phyloP scores from a whole-genome alignment of 768 basidiomycete genomes.

The Naganishia kalamii region DNA sequence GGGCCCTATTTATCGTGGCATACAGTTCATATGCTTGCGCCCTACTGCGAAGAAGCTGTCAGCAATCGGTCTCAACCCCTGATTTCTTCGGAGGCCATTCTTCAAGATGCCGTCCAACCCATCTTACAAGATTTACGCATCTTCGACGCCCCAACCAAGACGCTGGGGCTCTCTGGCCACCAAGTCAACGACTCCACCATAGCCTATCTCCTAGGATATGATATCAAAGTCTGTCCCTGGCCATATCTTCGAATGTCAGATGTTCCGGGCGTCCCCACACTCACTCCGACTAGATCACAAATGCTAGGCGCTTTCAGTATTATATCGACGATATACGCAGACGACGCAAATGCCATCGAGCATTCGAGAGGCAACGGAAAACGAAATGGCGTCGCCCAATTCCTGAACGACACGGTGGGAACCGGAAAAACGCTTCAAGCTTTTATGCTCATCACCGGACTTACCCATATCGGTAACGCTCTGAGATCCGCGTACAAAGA shows the following conservation, averaged over 20 bases:
- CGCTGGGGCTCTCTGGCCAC: not conserved
- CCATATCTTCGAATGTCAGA: not conserved
- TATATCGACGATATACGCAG: not conserved
- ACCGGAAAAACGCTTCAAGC: not conserved
- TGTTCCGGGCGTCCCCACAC: not conserved
- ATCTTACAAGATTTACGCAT: no score
- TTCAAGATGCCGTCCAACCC: no score
- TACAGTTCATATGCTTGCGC: no score
- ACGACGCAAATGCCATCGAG: not conserved
- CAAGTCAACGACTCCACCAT: not conserved
- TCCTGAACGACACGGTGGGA: not conserved
- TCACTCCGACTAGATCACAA: not conserved
- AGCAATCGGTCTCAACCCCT: no score
- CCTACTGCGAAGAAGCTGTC: no score
- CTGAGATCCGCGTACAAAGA: not conserved
- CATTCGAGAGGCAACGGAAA: not conserved
- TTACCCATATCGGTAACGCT: not conserved
- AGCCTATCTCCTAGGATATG: not conserved
- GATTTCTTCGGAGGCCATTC: no score
- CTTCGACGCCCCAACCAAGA: no score
- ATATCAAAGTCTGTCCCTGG: not conserved
- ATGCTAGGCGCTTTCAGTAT: not conserved
- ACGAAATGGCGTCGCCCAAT: not conserved
- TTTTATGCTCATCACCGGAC: not conserved
- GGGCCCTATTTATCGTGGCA: no score